Evolutionary conservation across 2,329 filamentous ascomycete genomes (phyloP).

Genomic region (Herpotrichia juniperi): DNA sequence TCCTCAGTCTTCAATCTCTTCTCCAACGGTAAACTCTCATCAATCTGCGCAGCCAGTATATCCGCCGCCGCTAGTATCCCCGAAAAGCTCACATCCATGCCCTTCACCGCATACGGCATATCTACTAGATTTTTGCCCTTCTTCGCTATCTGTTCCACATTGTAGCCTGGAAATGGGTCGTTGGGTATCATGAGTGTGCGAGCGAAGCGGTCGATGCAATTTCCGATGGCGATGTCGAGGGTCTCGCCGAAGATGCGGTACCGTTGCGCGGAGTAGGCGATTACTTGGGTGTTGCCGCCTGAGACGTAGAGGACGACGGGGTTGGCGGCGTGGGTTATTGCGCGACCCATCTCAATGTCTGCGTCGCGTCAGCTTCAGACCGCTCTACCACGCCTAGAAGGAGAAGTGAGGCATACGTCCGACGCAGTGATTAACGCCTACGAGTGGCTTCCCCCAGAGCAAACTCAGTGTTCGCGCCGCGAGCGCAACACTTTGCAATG

Average conservation of each 20-base stretch:
- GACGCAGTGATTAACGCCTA: slow-evolving; percentile 97
- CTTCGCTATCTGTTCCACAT: slow-evolving; percentile 93
- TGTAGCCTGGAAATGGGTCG: slow-evolving; percentile 95
- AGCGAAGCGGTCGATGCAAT: slow-evolving; percentile 95
- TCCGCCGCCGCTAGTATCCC: slow-evolving; percentile 89
- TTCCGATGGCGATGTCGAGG: slow-evolving; percentile 95
- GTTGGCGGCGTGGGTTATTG: slow-evolving; percentile 88
- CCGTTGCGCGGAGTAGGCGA: slow-evolving; percentile 90
- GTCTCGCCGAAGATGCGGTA: slow-evolving; percentile 99
- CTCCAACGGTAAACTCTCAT: slow-evolving; percentile 45
- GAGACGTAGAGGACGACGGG: slow-evolving; percentile 95
- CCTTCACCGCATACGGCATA: slow-evolving; percentile 94
- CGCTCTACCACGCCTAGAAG: background rate
- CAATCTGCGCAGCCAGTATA: slow-evolving; percentile 72
- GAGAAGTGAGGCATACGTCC: slow-evolving; percentile 63
- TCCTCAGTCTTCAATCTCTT: slow-evolving; percentile 49
- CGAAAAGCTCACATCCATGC: slow-evolving; percentile 97
- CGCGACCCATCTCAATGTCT: slow-evolving; percentile 96
- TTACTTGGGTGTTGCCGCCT: slow-evolving; percentile 97
- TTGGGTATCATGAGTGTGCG: slow-evolving; percentile 90
- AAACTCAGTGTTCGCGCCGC: slow-evolving; percentile 81
- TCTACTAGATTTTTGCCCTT: slow-evolving; percentile 76
- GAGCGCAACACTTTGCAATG: slow-evolving; percentile 83
- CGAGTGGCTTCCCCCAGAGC: slow-evolving; percentile 85
- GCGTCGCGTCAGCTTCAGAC: background rate